phyloP scores from a whole-genome alignment of 2,329 filamentous ascomycete genomes.

The Chaetomium sp. region DNA sequence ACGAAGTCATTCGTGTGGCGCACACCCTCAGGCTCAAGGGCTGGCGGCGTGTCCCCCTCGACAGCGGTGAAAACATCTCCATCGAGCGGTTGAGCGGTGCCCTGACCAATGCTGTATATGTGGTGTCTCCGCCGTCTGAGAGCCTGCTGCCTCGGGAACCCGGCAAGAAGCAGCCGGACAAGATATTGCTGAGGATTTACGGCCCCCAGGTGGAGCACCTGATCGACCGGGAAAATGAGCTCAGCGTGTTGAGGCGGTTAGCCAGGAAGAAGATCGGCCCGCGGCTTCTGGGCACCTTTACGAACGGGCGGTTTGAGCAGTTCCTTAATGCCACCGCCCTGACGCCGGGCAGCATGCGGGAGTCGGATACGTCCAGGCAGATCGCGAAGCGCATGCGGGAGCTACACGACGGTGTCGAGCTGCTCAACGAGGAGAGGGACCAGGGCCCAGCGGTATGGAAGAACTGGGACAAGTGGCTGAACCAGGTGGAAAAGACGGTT shows the following conservation, averaged over 20 bases:
- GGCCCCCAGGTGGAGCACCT: constrained; percentile 92
- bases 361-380: constrained; percentile 76
- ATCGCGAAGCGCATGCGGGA: constrained; percentile 98
- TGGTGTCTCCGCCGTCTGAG: constrained; percentile 73
- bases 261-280: constrained; percentile 91
- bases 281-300: constrained; percentile 82
- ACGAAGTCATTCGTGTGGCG: constrained; percentile 79
- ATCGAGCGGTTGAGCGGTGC: constrained; percentile 81
- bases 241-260: constrained; percentile 77
- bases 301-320: constrained; percentile 92
- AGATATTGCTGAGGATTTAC: constrained; percentile 85
- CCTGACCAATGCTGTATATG: constrained; percentile 93
- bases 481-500: constrained; percentile 55
- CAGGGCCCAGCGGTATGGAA: constrained; percentile 78
- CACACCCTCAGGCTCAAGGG: constrained; percentile 88
- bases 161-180: constrained; percentile 46
- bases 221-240: constrained; percentile 86
- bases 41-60: constrained; percentile 77
- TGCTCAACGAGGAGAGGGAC: constrained; percentile 70
- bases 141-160: constrained; percentile 37
- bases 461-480: constrained; percentile 92
- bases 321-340: constrained; percentile 82
- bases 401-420: constrained; percentile 85
- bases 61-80: constrained; percentile 59
- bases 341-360: constrained; percentile 67